phyloP scores from a whole-genome alignment of 345 rosid genomes.

The Citropsis articulata region DNA sequence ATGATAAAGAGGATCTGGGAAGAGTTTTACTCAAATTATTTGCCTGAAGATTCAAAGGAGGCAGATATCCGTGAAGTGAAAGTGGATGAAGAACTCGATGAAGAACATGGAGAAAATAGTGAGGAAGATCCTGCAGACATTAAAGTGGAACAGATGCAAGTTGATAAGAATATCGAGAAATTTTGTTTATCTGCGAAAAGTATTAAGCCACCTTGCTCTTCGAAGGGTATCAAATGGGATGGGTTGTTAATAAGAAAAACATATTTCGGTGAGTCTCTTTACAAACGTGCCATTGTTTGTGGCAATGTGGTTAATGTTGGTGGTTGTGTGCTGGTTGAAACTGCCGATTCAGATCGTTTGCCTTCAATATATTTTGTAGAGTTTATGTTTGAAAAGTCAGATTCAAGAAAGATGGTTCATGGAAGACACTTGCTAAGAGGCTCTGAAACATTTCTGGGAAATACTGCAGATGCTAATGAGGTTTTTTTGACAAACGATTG shows the following conservation, averaged over 20 bases:
- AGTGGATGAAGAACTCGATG: constrained; percentile 39
- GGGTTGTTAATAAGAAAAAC: constrained; percentile 40
- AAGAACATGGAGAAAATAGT: constrained; percentile 43
- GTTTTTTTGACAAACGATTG: constrained; percentile 56
- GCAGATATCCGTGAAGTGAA: constrained; percentile 25
- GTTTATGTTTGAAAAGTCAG: constrained; percentile 52
- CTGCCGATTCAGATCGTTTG: constrained; percentile 33
- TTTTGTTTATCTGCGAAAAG: constrained; percentile 14
- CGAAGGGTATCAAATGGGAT: constrained; percentile 46
- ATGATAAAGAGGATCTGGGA: constrained; percentile 84
- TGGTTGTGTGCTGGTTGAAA: constrained; percentile 36
- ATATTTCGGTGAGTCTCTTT: constrained; percentile 44
- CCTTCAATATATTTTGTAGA: constrained; percentile 57
- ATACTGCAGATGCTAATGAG: constrained; percentile 61
- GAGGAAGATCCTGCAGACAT: constrained; percentile 33
- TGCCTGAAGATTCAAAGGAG: constrained; percentile 45
- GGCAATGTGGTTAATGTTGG: constrained; percentile 50
- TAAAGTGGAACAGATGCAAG: constrained; percentile 25
- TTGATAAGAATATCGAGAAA: constrained; percentile 4
- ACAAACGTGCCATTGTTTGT: constrained; percentile 40
- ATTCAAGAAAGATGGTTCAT: constrained; percentile 52
- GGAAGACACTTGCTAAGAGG: constrained; percentile 51
- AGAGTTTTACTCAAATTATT: constrained; percentile 60
- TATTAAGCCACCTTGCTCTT: constrained; percentile 23
- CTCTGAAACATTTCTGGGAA: constrained; percentile 51